Evolutionary conservation across 331 rosid genomes (phyloP), one percentile per base, ranked within the genome.

Genomic region (Dryas integrifolia): DNA sequence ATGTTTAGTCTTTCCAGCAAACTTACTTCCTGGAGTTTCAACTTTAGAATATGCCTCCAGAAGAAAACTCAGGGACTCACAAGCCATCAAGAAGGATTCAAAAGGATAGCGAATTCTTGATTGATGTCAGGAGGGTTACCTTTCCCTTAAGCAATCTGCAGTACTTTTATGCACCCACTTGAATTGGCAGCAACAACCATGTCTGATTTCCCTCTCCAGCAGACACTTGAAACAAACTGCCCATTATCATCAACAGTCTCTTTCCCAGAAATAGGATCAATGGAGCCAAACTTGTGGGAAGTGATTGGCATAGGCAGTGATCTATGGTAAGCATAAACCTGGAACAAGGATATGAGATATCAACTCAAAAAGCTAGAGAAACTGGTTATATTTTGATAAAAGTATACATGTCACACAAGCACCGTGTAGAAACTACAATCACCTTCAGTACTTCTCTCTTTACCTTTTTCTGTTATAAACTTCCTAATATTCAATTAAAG

Each of bases 191-290:
- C 96, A 67, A 95, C 81, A 66, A 92, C 85, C 96, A 78, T 90
- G 73, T 88, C 86, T 44, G 98, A 95, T 72, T 85, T 90, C 78
- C 89, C 88, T 82, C 82, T 95, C 98, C 98, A 95, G 87, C 98
- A 95, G 62, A 95, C 97, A 69, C 99, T 89, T 0, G 99, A 92
- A 83, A 95, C 98, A 78, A 92, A 95, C 73, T 86, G 96, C 30
- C 88, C 96, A 51, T 85, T 89, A 81, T 90, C 91, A n/a, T 90
- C 97, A 65, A 87, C 94, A 2, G 88, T 89, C 78, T 95, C 99
- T 77, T 86, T 92, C 51, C 98, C 98, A n/a, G 96, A 83, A 39
- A 85, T 79, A 52, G 98, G 90, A 87, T 95, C 91, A 50, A 87
- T 72, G 69, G 98, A 89, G 51, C 99, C 97, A 70, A 89, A 92